Evolutionary conservation across 1,284 basidiomycete genomes (phyloP), one percentile per base, ranked within the genome.

Genomic region (Pulveroboletus sp.): DNA sequence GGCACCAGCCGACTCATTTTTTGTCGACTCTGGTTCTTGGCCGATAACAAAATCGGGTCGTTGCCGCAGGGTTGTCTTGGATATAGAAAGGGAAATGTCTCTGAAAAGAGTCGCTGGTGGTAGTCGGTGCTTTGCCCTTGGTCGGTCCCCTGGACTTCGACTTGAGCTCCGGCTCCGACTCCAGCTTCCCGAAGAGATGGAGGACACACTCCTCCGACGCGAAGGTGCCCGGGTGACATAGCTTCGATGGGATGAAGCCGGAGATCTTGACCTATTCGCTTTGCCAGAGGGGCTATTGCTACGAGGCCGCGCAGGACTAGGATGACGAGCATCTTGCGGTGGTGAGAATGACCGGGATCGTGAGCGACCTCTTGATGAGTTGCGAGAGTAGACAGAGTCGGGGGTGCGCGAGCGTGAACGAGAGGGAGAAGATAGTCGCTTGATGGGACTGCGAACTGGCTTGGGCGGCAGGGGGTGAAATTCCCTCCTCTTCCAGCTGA

Each of bases 331-430:
- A 49, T 76, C 77, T 44, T 80, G 81, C 63, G 83, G 83, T 6
- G 79, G 77, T 29, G 78, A 78, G 54, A 80, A 75, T 46, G 86
- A 84, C 53, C 76, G 75, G 32, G 88, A 86, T 50, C 76, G 77
- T 43, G 87, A 89, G 40, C 82, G 83, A 58, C 79, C 82, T 54
- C 80, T 76, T 48, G 85, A 86, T 32, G 87, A 88, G 44, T 75
- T 79, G 51, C 75, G 79, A n/a, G 86, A 85, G 56, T 79, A 80
- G 58, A 78, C 78, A 17, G 87, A 87, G 35, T 80, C 82, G 8
- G 85, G 85, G 8, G 86, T 86, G 33, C 76, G 78, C 39, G 81
- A 82, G 26, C 75, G 81, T 16, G 85, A 84, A 45, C 75, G 75
- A 6, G 83, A 86, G 52, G 72, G 77, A 48, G 76, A 77, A 60